phyloP scores from a whole-genome alignment of 1,284 basidiomycete species.

The Albatrellus sp. region DNA sequence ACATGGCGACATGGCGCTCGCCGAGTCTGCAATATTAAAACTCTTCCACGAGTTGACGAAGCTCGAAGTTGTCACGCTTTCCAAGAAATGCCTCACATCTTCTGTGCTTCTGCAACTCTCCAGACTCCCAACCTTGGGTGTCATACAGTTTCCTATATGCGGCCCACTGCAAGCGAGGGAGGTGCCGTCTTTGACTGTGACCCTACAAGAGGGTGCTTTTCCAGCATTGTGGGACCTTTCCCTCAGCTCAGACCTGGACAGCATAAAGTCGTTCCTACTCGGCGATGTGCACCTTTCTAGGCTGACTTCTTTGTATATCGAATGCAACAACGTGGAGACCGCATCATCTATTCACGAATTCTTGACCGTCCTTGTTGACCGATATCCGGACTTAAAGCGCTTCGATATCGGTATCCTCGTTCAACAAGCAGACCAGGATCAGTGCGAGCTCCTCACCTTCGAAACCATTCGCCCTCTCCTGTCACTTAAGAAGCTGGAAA shows the following conservation, averaged over 20 bases:
- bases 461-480: slow-evolving; percentile 38
- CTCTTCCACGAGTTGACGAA: slow-evolving; percentile 28
- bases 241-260: slow-evolving; percentile 28
- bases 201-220: slow-evolving; percentile 35
- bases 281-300: slow-evolving; percentile 30
- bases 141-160: slow-evolving; percentile 26
- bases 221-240: slow-evolving; percentile 41
- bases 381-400: slow-evolving; percentile 30
- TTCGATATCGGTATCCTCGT: slow-evolving; percentile 24
- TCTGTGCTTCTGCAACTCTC: slow-evolving; percentile 33
- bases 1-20: slow-evolving; percentile 24
- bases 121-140: slow-evolving; percentile 27
- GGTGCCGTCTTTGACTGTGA: slow-evolving; percentile 29
- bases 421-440: slow-evolving; percentile 9
- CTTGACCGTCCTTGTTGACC: slow-evolving; percentile 29
- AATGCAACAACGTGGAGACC: slow-evolving; percentile 29
- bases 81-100: slow-evolving; percentile 37
- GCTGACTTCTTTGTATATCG: slow-evolving; percentile 38
- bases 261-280: slow-evolving; percentile 35
- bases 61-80: slow-evolving; percentile 36
- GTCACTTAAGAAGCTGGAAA: slow-evolving; percentile 27
- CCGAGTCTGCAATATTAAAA: slow-evolving; percentile 7
- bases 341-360: slow-evolving; percentile 29
- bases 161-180: slow-evolving; percentile 15
- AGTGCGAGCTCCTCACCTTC: slow-evolving; percentile 26